Conservation (phyloP, 139 green algal species). For the Chlamydomonas incerta region DNA sequence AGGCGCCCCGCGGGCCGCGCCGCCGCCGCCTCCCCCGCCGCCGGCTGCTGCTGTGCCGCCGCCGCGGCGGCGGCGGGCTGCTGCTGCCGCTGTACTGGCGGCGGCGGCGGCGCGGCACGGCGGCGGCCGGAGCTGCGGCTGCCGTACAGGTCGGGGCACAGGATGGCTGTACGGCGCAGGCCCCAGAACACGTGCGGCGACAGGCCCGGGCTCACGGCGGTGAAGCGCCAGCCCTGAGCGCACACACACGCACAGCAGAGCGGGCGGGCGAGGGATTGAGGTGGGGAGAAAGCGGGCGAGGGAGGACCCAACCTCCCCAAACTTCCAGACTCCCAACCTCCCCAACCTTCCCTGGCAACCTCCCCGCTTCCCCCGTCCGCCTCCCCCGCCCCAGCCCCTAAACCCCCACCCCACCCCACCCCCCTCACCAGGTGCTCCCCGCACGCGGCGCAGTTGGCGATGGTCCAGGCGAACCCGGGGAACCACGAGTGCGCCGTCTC, state of each 20-base stretch:
- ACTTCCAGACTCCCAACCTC: background rate
- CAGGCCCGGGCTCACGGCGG: background rate
- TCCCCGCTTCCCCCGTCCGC: background rate
- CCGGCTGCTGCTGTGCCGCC: background rate
- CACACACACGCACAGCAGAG: too few relatives aligned
- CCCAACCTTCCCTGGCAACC: too few relatives aligned
- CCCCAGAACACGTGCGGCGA: slow-evolving; percentile 28
- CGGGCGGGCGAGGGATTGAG: background rate
- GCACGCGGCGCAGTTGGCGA: slow-evolving; percentile 60
- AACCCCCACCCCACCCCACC: too few relatives aligned
- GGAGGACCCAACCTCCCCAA: too few relatives aligned
- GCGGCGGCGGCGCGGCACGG: background rate
- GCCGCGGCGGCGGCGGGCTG: too few relatives aligned
- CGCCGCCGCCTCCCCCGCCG: too few relatives aligned
- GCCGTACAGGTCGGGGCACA: slow-evolving; percentile 5
- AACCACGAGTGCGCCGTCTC: slow-evolving; percentile 72
- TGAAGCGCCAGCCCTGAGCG: slow-evolving; percentile 29
- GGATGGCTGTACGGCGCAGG: slow-evolving; percentile 12
- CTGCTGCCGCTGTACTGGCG: background rate
- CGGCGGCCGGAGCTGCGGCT: too few relatives aligned
- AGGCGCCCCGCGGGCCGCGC: too few relatives aligned
- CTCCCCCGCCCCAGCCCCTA: background rate
- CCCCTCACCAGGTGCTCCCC: slow-evolving; percentile 38
- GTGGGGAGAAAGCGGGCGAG: too few relatives aligned
- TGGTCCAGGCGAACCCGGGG: slow-evolving; percentile 70